phyloP scores from a whole-genome alignment of 768 basidiomycete genomes.

The Gloeophyllum trabeum region DNA sequence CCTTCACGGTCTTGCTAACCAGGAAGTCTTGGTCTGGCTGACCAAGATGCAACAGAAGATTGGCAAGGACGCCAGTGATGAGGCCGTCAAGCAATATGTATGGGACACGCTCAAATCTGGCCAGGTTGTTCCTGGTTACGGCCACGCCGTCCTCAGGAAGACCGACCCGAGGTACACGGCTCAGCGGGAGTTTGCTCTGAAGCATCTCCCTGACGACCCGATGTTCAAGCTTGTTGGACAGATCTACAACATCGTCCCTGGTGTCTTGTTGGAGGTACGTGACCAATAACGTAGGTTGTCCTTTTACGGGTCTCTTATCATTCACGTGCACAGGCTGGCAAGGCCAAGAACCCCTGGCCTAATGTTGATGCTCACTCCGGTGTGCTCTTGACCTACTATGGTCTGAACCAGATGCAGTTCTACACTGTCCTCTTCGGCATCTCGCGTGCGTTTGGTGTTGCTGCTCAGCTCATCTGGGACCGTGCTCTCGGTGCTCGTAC shows the following conservation, averaged over 20 bases:
- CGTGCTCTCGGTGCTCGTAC: constrained; percentile 84
- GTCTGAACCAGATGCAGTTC: constrained; percentile 84
- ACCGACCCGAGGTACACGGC: constrained; percentile 90
- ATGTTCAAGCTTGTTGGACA: constrained; percentile 92
- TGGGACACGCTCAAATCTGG: constrained; percentile 91
- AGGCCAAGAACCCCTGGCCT: constrained; percentile 92
- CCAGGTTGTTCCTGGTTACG: constrained; percentile 90
- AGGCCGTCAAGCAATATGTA: constrained; percentile 85
- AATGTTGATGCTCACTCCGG: constrained; percentile 98
- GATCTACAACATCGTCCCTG: constrained; percentile 80
- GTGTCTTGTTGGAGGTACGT: constrained; percentile 76
- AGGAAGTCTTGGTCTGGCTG: constrained; percentile 93
- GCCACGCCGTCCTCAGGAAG: constrained; percentile 80
- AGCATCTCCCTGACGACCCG: constrained; percentile 78
- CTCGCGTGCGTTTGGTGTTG: constrained; percentile 87
- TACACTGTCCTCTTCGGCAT: constrained; percentile 98
- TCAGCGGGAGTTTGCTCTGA: constrained; percentile 81
- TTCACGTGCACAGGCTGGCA: constrained; percentile 49
- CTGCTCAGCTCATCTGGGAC: constrained; percentile 88
- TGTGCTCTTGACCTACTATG: constrained; percentile 78
- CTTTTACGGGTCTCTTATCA: neutral
- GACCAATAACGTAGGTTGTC: constrained; percentile 1
- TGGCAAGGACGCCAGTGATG: constrained; percentile 77
- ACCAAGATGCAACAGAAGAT: constrained; percentile 87
- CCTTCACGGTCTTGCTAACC: constrained; percentile 93